Evolutionary conservation across 2,329 filamentous ascomycete species (phyloP).

Genomic region (Calycina herbarum): DNA sequence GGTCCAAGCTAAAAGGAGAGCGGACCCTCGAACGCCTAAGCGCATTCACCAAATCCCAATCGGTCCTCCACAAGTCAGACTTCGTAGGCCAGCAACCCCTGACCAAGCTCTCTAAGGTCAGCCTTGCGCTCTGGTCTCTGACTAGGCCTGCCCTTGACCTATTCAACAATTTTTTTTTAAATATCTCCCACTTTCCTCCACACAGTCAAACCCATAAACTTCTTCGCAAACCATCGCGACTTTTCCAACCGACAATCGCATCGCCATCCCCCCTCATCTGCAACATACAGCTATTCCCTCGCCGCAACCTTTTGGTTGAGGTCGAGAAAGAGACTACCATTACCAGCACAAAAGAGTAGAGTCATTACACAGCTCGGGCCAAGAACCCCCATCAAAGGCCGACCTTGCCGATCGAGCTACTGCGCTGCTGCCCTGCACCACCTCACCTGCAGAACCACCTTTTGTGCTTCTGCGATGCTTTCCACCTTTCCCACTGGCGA

Average conservation of each 20-base stretch:
- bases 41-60: background rate
- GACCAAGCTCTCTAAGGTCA: background rate
- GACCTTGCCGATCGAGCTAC: background rate
- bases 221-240: background rate
- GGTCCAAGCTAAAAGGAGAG: background rate
- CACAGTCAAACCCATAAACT: background rate
- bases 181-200: background rate
- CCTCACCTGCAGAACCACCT: background rate
- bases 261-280: background rate
- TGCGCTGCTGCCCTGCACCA: background rate
- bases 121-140: background rate
- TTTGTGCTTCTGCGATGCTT: background rate
- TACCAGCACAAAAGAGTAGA: background rate
- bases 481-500: background rate
- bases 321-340: background rate
- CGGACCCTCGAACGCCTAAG: background rate
- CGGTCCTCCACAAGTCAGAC: background rate
- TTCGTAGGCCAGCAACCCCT: background rate
- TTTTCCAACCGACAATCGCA: background rate
- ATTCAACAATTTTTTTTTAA: constrained; percentile 2
- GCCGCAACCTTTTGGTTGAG: constrained; percentile 2
- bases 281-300: background rate
- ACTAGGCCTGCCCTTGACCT: background rate
- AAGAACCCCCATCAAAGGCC: background rate
- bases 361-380: background rate